Conservation (phyloP, 202 grass and related monocot genomes). For the Miscanthus sacchariflorus region DNA sequence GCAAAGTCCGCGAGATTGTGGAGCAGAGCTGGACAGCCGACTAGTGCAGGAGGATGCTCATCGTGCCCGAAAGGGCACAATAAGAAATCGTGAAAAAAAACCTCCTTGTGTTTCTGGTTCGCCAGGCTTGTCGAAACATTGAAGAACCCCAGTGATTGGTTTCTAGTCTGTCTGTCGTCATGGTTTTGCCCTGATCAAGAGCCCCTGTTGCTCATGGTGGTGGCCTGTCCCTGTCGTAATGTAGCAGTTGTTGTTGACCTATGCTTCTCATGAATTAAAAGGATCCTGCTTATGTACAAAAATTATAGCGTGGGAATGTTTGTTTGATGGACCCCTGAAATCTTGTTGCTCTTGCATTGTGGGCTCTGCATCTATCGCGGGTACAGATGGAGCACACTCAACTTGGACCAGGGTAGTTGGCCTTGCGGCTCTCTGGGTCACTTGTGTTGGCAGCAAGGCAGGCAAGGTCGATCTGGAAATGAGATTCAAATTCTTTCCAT, state of each 20-base stretch:
- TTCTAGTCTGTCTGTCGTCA: neutral
- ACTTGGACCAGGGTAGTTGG: neutral
- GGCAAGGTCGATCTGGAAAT: neutral
- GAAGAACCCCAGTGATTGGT: slow-evolving; percentile 45
- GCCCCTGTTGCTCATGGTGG: neutral
- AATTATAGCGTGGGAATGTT: slow-evolving; percentile 34
- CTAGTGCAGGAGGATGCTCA: slow-evolving; percentile 14
- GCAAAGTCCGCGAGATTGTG: slow-evolving; percentile 61
- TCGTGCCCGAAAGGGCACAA: slow-evolving; percentile 34
- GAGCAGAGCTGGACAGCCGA: slow-evolving; percentile 79
- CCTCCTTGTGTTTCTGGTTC: slow-evolving; percentile 33
- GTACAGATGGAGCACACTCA: neutral
- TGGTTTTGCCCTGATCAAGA: slow-evolving; percentile 22
- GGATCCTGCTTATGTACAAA: slow-evolving; percentile 47
- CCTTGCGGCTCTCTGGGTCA: neutral
- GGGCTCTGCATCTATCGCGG: neutral
- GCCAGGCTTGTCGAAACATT: slow-evolving; percentile 45
- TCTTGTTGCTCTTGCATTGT: neutral
- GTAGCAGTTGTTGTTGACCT: slow-evolving; percentile 40
- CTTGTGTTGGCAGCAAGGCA: neutral
- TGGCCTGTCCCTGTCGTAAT: slow-evolving; percentile 26
- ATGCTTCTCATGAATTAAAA: slow-evolving; percentile 26
- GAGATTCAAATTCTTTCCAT: neutral
- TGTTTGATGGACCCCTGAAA: neutral
- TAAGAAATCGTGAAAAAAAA: slow-evolving; percentile 30